phyloP scores from a whole-genome alignment of 441 rosid genomes.

The Pelargonium fulgidum region DNA sequence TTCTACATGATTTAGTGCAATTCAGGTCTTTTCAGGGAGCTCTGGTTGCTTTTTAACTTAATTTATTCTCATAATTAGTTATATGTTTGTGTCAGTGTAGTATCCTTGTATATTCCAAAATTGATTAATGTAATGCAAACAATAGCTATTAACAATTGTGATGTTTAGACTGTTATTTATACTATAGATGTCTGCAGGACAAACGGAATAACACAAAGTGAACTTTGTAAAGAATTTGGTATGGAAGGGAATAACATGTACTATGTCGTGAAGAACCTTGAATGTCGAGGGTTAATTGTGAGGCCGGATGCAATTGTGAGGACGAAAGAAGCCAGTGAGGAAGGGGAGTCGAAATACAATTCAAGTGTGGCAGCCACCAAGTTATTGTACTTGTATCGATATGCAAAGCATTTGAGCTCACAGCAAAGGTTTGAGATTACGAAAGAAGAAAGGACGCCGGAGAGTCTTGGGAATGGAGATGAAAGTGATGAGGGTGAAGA shows the following conservation, averaged over 20 bases:
- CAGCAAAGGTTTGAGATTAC: conserved; percentile 73
- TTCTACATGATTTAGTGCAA: too few species aligned
- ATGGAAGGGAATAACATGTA: conserved; percentile 66
- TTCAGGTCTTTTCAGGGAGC: background rate
- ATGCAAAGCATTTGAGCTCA: conserved; percentile 69
- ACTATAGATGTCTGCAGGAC: conserved; percentile 37
- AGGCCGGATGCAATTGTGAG: conserved; percentile 68
- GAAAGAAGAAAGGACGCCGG: conserved; percentile 42
- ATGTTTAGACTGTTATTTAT: background rate
- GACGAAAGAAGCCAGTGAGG: conserved; percentile 53
- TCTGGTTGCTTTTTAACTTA: too few species aligned
- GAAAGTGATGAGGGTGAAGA: conserved; percentile 33
- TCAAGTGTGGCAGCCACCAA: conserved; percentile 48
- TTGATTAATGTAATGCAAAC: background rate
- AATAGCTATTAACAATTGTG: too few species aligned
- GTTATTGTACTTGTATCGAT: conserved; percentile 60
- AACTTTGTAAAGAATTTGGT: conserved; percentile 67
- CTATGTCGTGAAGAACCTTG: conserved; percentile 65
- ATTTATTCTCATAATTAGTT: background rate
- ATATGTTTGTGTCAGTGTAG: background rate
- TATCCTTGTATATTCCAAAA: background rate
- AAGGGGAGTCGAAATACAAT: conserved; percentile 55
- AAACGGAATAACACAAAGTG: conserved; percentile 69
- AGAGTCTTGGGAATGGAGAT: conserved; percentile 25
- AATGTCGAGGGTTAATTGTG: conserved; percentile 66